Base-by-base conservation (phyloP, 2,329 filamentous ascomycete genomes). In the Trichoderma atrobrunneum region DNA sequence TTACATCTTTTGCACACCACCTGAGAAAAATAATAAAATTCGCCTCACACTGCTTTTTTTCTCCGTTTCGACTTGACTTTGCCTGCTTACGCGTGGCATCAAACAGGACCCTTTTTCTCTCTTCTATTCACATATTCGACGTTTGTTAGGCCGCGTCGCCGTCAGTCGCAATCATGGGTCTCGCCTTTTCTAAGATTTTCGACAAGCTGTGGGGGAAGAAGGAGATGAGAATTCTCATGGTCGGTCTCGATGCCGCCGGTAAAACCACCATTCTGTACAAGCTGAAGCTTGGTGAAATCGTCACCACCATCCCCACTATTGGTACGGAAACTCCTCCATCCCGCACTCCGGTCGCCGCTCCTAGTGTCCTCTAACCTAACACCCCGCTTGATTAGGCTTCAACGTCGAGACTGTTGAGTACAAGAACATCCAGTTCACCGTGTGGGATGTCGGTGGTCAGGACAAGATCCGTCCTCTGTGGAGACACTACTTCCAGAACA, bases 211-310 rank as follows among this genome's bases (percentile, higher is more conserved):
- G 94, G 92, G 94, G 95, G 82, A 97, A 97, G 92, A 98, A 98
- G 92, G 96, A 99, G 91, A 99, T 99, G 96, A 92, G 96, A 89
- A 98, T 99, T 88, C 86, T 99, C 86, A 99, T 99, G 96, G 95
- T 99, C 80, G 96, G 96, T 90, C 91, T 99, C 81, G 96, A 99
- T 85, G 96, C 96, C 81, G 96, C 96, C 84, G 96, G 96, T 92
- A 99, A 99, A 91, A 99, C 96, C 82, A 99, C 96, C 80, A 99
- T 99, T 82, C 91, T 99, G 79, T 99, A 99, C 89, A 99, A 99
- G 90, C 91, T 99, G 85, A 99, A 99, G 91, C 93, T 99, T 82
- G 95, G 96, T 87, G 93, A 98, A 89, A 96, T 97, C 83, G 96
- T 98, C 84, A 98, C 96, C 82, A 99, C 96, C 78, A 99, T 99